These are phyloP conservation scores for Helicocarpus griseus DNA, from an alignment of 2,329 filamentous ascomycete genomes.

Conservation along the genomic window DNA sequence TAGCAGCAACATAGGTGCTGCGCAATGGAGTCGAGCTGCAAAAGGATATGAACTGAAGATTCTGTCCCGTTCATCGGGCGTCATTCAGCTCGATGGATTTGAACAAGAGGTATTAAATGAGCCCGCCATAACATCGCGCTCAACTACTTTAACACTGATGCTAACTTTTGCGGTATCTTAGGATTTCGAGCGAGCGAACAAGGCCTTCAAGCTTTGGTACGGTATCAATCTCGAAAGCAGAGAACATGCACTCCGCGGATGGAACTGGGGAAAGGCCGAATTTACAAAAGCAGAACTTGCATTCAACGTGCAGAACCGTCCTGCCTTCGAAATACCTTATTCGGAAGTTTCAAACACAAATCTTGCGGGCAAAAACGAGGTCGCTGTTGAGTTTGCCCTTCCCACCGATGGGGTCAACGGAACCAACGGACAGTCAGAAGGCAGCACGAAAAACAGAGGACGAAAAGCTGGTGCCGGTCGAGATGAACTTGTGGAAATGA, in stretches of 20 bases:
- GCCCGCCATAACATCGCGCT: not conserved
- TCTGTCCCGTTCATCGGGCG: constrained; percentile 68
- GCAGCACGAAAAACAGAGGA: constrained; percentile 60
- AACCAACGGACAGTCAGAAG: constrained; percentile 63
- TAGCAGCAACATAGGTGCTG: constrained; percentile 69
- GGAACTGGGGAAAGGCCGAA: constrained; percentile 99
- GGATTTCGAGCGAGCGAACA: constrained; percentile 82
- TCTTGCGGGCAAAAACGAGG: constrained; percentile 92
- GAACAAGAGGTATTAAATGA: constrained; percentile 56
- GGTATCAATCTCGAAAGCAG: constrained; percentile 83
- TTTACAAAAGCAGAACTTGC: constrained; percentile 90
- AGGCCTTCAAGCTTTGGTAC: constrained; percentile 98
- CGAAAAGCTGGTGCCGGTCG: constrained; percentile 82
- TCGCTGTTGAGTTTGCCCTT: constrained; percentile 85
- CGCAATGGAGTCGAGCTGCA: constrained; percentile 90
- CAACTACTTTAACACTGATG: not conserved
- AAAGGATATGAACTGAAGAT: constrained; percentile 93
- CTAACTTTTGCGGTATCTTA: constrained; percentile 26
- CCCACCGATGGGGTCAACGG: constrained; percentile 63
- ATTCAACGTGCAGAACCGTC: constrained; percentile 95
- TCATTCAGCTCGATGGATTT: constrained; percentile 93
- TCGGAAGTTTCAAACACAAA: constrained; percentile 97
- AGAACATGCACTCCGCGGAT: constrained; percentile 89
- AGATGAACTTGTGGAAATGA: constrained; percentile 96
- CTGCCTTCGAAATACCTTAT: constrained; percentile 94